Evolutionary conservation across 768 basidiomycete genomes (phyloP).

Genomic region (Serendipita vermifera): DNA sequence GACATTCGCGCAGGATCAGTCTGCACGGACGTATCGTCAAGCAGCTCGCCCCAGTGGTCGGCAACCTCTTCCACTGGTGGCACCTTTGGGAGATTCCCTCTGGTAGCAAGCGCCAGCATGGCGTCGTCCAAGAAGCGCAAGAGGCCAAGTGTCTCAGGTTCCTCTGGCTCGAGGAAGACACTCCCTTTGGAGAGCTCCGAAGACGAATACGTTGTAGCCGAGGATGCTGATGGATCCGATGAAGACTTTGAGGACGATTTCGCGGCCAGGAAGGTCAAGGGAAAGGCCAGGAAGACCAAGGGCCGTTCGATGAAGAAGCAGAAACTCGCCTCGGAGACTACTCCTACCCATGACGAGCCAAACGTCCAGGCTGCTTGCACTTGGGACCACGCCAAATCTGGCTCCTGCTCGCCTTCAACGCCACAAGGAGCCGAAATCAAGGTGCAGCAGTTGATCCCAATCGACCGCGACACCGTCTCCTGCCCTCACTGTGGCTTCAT

Average conservation of each 20-base stretch:
- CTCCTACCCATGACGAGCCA: background rate
- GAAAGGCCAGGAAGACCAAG: background rate
- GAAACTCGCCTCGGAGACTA: background rate
- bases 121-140: background rate
- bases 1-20: background rate
- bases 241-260: background rate
- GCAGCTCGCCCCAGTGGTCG: too few species aligned
- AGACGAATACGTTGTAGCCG: background rate
- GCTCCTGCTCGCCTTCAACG: background rate
- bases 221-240: background rate
- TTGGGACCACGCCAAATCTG: background rate
- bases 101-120: background rate
- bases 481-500: background rate
- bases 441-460: background rate
- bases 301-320: background rate
- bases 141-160: background rate
- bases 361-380: background rate
- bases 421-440: background rate
- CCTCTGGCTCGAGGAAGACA: background rate
- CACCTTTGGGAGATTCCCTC: background rate
- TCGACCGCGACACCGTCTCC: background rate
- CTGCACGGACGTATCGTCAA: too few species aligned
- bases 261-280: background rate
- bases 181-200: background rate
- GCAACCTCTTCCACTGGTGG: background rate